Evolutionary conservation across 2,329 filamentous ascomycete genomes (phyloP).

Genomic region (Ophiocordyceps camponoti-floridani): DNA sequence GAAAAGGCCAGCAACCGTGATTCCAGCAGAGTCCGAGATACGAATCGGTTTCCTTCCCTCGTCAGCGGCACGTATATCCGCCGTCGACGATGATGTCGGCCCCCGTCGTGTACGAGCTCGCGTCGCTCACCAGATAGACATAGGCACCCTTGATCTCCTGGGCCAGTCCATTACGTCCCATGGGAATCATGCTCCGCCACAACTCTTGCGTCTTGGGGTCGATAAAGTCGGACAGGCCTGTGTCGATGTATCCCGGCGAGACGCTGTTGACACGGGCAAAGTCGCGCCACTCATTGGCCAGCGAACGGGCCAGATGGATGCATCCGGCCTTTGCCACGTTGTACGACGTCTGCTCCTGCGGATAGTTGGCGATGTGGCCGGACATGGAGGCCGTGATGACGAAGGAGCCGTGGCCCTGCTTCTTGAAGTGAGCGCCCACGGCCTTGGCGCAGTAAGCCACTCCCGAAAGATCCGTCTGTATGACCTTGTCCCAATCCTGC

Average conservation of each 20-base stretch:
- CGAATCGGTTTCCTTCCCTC: background rate
- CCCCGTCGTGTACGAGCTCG: constrained; percentile 57
- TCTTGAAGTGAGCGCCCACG: constrained; percentile 45
- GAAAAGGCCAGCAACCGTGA: too few relatives aligned
- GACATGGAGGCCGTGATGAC: constrained; percentile 55
- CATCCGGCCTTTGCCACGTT: constrained; percentile 45
- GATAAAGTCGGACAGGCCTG: constrained; percentile 50
- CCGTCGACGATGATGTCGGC: constrained; percentile 56
- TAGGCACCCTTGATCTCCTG: constrained; percentile 65
- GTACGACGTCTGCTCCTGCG: constrained; percentile 50
- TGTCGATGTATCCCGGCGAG: constrained; percentile 51
- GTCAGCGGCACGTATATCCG: constrained; percentile 36
- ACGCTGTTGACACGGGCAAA: constrained; percentile 50
- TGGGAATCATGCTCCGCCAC: constrained; percentile 59
- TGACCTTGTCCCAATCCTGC: constrained; percentile 47
- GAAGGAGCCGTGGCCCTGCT: constrained; percentile 44
- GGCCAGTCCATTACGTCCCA: constrained; percentile 48
- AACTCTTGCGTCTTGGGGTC: constrained; percentile 48
- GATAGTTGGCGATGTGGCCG: constrained; percentile 52
- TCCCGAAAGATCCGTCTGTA: constrained; percentile 46
- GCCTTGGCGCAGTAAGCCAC: constrained; percentile 51
- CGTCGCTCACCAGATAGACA: constrained; percentile 59
- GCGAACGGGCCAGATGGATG: constrained; percentile 24
- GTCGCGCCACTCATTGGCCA: constrained; percentile 49
- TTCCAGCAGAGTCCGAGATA: too few relatives aligned